These are phyloP conservation scores for Acephala macrosclerotiorum DNA, from an alignment of 2,329 filamentous ascomycete genomes.

Conservation along the genomic window DNA sequence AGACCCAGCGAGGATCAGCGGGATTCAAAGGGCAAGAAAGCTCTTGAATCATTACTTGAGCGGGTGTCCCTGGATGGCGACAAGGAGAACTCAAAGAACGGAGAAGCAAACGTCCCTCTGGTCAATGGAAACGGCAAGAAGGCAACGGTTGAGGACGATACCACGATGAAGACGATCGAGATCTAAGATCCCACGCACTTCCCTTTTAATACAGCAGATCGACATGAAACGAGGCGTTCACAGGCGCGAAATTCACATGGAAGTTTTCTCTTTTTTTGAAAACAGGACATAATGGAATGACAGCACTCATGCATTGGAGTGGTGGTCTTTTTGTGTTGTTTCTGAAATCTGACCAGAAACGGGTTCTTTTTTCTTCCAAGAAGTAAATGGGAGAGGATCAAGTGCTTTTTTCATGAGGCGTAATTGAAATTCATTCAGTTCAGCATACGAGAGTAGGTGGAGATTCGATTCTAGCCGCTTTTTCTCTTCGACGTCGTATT, in stretches of 20 bases:
- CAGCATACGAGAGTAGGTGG: slow-evolving; percentile 8
- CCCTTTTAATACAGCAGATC: slow-evolving; percentile 27
- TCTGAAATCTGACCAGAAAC: neutral
- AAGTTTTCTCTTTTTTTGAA: slow-evolving; percentile 23
- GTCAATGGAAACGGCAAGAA: slow-evolving; percentile 39
- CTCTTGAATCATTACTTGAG: slow-evolving; percentile 39
- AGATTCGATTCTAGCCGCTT: neutral
- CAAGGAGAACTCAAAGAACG: slow-evolving; percentile 41
- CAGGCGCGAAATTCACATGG: slow-evolving; percentile 32
- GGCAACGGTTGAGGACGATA: slow-evolving; percentile 44
- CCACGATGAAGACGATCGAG: slow-evolving; percentile 47
- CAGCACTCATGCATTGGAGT: slow-evolving; percentile 34
- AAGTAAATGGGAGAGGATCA: neutral
- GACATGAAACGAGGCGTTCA: slow-evolving; percentile 38
- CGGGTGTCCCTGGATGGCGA: slow-evolving; percentile 37
- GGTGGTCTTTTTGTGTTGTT: slow-evolving; percentile 19
- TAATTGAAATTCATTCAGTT: slow-evolving; percentile 15
- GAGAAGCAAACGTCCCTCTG: slow-evolving; percentile 27
- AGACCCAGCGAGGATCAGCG: slow-evolving; percentile 41
- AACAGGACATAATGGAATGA: slow-evolving; percentile 35
- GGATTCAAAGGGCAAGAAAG: slow-evolving; percentile 36
- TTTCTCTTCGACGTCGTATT: neutral
- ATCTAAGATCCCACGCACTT: slow-evolving; percentile 37
- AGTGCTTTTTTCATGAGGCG: slow-evolving; percentile 17
- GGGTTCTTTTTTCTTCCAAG: neutral